These are phyloP conservation scores for Lotmaria passim DNA, from an alignment of 208 protist genomes.

Conservation along the genomic window DNA sequence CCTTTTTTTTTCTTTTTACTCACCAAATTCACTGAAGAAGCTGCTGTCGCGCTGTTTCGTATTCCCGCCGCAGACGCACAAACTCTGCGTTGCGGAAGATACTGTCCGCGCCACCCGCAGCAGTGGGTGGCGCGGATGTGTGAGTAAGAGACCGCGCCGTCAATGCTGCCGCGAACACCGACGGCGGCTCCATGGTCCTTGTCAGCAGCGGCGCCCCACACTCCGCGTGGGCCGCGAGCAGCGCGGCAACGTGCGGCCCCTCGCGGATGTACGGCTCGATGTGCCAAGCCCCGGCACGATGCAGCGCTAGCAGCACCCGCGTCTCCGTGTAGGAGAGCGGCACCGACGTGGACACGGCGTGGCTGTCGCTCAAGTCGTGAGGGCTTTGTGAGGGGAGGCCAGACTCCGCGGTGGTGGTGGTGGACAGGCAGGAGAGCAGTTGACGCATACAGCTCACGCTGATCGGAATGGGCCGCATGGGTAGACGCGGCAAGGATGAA, in stretches of 20 bases:
- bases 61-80: constrained; percentile 20
- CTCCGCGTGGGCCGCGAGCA: constrained; percentile 47
- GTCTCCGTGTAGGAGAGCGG: constrained; percentile 32
- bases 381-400: neutral
- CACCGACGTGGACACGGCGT: neutral
- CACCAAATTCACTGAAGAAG: constrained; percentile 10
- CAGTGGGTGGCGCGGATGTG: constrained; percentile 5
- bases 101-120: constrained; percentile 23
- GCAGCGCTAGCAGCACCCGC: constrained; percentile 33
- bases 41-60: constrained; percentile 29
- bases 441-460: constrained; percentile 31
- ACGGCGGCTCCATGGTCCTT: constrained; percentile 1
- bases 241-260: constrained; percentile 29
- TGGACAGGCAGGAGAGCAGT: constrained; percentile 20
- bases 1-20: no score
- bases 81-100: constrained; percentile 30
- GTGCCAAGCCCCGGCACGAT: constrained; percentile 39
- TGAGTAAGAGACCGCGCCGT: constrained; percentile 18
- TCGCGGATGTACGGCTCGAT: constrained; percentile 51
- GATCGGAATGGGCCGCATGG: constrained; percentile 25
- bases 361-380: neutral
- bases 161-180: constrained; percentile 21
- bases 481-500: constrained; percentile 7
- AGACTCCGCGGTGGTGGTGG: neutral
- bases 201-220: constrained; percentile 43